Evolutionary conservation across 495 filamentous ascomycete species (phyloP).

Genomic region (Hypomontagnella submonticulosa): DNA sequence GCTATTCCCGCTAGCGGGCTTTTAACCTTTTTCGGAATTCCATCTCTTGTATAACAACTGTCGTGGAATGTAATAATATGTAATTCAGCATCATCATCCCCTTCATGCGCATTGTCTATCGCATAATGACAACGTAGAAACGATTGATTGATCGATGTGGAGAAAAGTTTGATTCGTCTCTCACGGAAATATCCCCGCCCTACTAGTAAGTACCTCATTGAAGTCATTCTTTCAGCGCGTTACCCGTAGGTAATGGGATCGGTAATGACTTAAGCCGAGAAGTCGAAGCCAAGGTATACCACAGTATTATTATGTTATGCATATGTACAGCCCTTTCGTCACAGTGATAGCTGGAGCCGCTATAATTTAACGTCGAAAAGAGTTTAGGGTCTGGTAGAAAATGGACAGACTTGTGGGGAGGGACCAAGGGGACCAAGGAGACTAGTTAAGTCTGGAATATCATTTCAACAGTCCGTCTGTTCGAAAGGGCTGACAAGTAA

Average conservation of each 20-base stretch:
- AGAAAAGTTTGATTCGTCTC: neutral
- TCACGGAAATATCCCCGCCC: no score
- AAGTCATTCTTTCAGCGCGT: no score
- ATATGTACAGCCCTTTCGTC: conserved; percentile 12
- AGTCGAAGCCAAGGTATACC: conserved; percentile 25
- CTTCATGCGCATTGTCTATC: conserved; percentile 4
- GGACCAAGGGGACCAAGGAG: conserved; percentile 17
- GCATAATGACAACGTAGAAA: neutral
- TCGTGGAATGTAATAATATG: conserved; percentile 21
- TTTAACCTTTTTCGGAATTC: conserved; percentile 19
- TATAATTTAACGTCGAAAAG: conserved; percentile 18
- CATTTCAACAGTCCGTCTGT: neutral
- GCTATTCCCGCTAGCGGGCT: conserved; percentile 11
- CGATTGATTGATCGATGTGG: conserved; percentile 8
- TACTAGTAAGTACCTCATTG: no score
- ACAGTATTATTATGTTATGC: neutral
- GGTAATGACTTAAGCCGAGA: conserved; percentile 10
- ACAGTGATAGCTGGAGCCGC: conserved; percentile 5
- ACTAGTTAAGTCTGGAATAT: conserved; percentile 20
- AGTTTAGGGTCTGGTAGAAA: conserved; percentile 22
- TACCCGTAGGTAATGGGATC: neutral
- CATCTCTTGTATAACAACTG: conserved; percentile 1
- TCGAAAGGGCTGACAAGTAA: conserved; percentile 5
- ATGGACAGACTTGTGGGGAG: neutral
- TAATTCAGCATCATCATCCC: conserved; percentile 6